phyloP scores from a whole-genome alignment of 73 alveolate genomes.

The Blepharisma japonicum region DNA sequence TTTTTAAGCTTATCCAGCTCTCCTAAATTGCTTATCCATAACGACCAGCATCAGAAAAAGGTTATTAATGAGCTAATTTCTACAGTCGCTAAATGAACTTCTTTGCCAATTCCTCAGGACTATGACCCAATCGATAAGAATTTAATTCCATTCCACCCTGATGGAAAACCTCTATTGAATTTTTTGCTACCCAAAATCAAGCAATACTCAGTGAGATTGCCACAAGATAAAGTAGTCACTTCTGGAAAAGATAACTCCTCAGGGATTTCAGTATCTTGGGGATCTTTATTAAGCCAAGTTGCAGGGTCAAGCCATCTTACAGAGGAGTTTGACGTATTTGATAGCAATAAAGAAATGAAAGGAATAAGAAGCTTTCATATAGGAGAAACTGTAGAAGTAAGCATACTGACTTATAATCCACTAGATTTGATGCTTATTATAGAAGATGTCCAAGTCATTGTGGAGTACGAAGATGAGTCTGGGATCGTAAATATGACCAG shows the following conservation, averaged over 20 bases:
- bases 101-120: conserved; percentile 13
- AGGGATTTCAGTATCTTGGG: not conserved
- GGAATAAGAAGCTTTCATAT: not conserved
- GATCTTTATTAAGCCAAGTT: not conserved
- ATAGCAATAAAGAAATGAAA: not conserved
- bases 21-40: not conserved
- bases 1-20: not conserved
- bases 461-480: conserved; percentile 7
- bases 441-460: not conserved
- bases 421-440: not conserved
- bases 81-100: conserved; percentile 14
- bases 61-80: conserved; percentile 9
- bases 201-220: not conserved
- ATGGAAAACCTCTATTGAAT: conserved; percentile 18
- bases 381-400: conserved; percentile 17
- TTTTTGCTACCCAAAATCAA: conserved; percentile 6
- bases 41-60: conserved; percentile 18
- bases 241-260: not conserved
- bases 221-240: conserved; percentile 3
- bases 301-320: not conserved
- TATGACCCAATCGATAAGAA: conserved; percentile 6
- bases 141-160: not conserved
- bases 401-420: not conserved
- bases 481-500: not conserved
- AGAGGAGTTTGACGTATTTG: conserved; percentile 6